These are phyloP conservation scores for Theileria sp. DNA, from an alignment of 169 alveolate genomes.

Conservation along the genomic window DNA sequence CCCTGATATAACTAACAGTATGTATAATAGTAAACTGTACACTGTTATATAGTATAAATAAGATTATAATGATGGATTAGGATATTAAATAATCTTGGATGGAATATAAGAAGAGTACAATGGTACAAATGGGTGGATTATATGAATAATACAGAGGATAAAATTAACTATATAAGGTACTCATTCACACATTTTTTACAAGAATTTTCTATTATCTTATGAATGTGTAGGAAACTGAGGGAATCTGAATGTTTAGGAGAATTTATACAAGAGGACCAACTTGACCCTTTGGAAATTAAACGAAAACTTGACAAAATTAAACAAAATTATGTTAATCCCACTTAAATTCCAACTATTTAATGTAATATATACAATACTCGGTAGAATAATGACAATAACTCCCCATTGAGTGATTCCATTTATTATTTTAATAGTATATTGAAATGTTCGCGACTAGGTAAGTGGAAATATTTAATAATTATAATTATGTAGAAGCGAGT, in stretches of 20 bases:
- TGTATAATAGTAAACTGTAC: background rate
- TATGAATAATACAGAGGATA: constrained; percentile 44
- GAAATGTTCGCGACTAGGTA: constrained; percentile 65
- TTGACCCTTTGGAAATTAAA: constrained; percentile 45
- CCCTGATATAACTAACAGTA: no score
- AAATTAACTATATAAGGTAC: constrained; percentile 60
- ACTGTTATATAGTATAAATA: no score
- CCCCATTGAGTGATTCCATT: constrained; percentile 25
- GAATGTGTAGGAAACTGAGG: constrained; percentile 36
- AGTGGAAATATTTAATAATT: background rate
- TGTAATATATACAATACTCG: background rate
- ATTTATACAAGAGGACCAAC: constrained; percentile 31
- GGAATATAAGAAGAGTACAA: constrained; percentile 79
- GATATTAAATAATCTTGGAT: constrained; percentile 76
- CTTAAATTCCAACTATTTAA: background rate
- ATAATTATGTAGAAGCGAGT: constrained; percentile 87
- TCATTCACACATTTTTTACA: background rate
- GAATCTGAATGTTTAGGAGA: constrained; percentile 58
- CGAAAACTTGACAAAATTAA: constrained; percentile 47
- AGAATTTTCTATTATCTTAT: background rate
- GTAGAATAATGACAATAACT: background rate
- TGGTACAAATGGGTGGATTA: constrained; percentile 78
- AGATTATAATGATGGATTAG: constrained; percentile 12
- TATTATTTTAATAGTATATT: background rate
- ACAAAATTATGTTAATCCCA: constrained; percentile 27